Percentiles rank a stretch among this genome's conserved stretches.
Evolutionary conservation across 352 stramenopile genomes (phyloP).

Genomic region (Phytophthora idaei): DNA sequence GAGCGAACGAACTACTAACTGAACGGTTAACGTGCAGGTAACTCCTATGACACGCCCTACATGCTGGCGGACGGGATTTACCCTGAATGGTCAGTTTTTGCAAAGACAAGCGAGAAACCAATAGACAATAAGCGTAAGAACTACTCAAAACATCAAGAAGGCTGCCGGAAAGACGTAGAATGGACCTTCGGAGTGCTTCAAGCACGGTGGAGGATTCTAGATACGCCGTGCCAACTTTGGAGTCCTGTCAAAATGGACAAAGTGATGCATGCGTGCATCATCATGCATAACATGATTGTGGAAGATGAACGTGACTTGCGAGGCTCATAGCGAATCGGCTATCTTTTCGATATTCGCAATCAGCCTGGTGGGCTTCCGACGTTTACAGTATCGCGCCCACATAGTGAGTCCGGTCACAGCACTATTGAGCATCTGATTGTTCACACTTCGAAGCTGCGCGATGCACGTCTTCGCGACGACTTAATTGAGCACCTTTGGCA

Average conservation of each 20-base stretch:
- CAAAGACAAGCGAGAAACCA: neutral
- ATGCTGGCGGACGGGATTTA: constrained; percentile 23
- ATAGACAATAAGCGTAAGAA: neutral
- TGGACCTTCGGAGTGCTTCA: no score
- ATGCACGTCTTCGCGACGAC: no score
- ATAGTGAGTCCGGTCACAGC: neutral
- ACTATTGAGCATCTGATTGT: neutral
- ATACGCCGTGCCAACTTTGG: neutral
- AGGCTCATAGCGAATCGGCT: neutral
- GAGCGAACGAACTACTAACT: neutral
- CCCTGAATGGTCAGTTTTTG: neutral
- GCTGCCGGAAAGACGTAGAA: neutral
- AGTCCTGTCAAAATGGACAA: neutral
- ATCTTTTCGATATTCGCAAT: neutral
- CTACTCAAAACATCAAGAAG: neutral
- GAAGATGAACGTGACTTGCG: neutral
- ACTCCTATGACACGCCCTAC: constrained; percentile 14
- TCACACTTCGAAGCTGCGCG: no score
- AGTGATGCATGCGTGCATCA: neutral
- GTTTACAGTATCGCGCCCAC: neutral
- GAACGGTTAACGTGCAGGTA: neutral
- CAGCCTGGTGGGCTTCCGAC: neutral
- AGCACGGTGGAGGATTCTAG: neutral
- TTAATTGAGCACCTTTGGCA: no score
- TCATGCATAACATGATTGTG: no score